A percentile compares a stretch with the other conserved stretches of the same genome.
phyloP scores from a whole-genome alignment of 108 stramenopile genomes.

The Nannochloropsis salina region DNA sequence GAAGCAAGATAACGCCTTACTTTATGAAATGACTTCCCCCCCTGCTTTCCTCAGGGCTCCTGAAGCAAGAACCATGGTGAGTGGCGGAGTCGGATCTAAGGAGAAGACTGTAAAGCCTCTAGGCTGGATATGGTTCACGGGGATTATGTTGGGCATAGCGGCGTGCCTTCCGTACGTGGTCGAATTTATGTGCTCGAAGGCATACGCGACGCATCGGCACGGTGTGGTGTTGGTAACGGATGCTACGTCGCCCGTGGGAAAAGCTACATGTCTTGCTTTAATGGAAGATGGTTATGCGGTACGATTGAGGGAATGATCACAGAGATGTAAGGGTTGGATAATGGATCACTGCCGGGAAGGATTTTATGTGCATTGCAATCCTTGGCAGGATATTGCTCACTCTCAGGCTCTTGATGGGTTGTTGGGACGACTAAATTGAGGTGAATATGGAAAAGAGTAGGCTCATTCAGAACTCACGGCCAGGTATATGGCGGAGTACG shows the following conservation, averaged over 20 bases:
- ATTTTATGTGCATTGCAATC: too few species aligned
- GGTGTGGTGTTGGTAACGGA: slow-evolving; percentile 19
- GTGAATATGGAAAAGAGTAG: too few species aligned
- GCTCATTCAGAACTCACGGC: too few species aligned
- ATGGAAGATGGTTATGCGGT: not conserved
- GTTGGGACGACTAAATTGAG: too few species aligned
- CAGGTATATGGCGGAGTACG: slow-evolving; percentile 3
- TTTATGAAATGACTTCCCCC: too few species aligned
- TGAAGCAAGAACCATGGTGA: not conserved
- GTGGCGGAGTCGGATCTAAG: not conserved
- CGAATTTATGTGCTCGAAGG: slow-evolving; percentile 8
- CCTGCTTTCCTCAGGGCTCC: too few species aligned
- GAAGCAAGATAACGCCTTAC: too few species aligned
- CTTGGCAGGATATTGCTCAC: too few species aligned
- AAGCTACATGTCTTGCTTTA: not conserved
- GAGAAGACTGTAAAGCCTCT: not conserved
- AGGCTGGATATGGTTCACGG: slow-evolving; percentile 4
- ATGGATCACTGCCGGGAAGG: too few species aligned
- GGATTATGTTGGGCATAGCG: not conserved
- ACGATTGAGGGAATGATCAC: not conserved
- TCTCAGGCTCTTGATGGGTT: too few species aligned
- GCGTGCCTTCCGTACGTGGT: not conserved
- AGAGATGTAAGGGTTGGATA: not conserved
- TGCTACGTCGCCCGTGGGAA: not conserved
- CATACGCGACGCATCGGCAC: slow-evolving; percentile 4